Evolutionary conservation across 2,329 filamentous ascomycete species (phyloP), one percentile per base, ranked within the genome.

Genomic region (Fusarium sp.): DNA sequence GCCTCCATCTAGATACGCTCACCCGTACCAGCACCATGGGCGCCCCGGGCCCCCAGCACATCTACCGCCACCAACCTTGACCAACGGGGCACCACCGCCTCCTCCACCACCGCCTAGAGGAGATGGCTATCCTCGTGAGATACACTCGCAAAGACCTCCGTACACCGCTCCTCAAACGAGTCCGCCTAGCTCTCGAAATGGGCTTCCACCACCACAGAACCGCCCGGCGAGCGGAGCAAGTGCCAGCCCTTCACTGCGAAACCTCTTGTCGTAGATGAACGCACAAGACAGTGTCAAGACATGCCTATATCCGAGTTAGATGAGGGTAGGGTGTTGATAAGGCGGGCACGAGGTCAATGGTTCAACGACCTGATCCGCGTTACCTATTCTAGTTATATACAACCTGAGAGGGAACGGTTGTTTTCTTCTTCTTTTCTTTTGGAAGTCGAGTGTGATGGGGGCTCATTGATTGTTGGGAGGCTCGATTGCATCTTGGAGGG

Each of bases 241-340:
- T 74, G 91, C 91, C 18, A 94, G 90, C 75, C 91, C 92, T 13
- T 93, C 91, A 12, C 78, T 94, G 65, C 88, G 90, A 72, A 94
- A 94, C 74, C 79, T 94, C 50, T 84, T 94, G 56, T 91, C 88
- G 49, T 93, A 81, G 19, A 25, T 18, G 18, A 16, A 31, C 6
- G 23, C 31, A 23, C 25, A 49, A 25, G 21, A 10, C 31, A 13
- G 28, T 10, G 14, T 16, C 4, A 25, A 12, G 19, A 11, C 12
- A 8, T 21, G 18, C 7, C n/a, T 18, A 19, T 12, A 12, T 16
- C 6, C 13, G 16, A 34, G 23, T 23, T 7, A 25, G 30, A 16
- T 14, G 6, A 45, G n/a, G 31, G 30, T 7, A 9, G 21, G 19
- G 44, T 11, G 10, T 23, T 30, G 34, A 26, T 31, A 11, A 30